Conservation (phyloP, 192 early-diverging fungal genomes). For the Allomyces arbusculus region DNA sequence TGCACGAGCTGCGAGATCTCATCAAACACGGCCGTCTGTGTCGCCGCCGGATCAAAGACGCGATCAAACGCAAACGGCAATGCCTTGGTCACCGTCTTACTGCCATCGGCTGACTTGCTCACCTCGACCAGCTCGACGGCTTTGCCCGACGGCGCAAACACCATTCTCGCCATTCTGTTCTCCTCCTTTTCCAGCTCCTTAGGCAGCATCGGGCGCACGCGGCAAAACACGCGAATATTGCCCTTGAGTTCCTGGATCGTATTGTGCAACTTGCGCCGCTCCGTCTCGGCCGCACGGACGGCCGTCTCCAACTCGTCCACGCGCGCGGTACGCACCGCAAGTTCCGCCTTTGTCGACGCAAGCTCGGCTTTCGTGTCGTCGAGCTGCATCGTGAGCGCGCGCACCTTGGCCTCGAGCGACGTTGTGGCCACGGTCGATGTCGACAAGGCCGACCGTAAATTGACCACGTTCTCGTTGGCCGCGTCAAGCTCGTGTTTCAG, state of each 20-base stretch:
- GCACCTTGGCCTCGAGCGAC: conserved; percentile 21
- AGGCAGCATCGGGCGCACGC: conserved; percentile 55
- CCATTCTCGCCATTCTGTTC: conserved; percentile 4
- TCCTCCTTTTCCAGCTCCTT: background rate
- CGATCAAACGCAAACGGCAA: conserved; percentile 70
- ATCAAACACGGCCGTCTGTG: conserved; percentile 66
- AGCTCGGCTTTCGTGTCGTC: conserved; percentile 26
- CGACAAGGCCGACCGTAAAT: conserved; percentile 22
- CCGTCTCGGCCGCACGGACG: conserved; percentile 53
- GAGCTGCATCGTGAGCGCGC: conserved; percentile 14
- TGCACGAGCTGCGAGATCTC: conserved; percentile 94
- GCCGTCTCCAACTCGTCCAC: conserved; percentile 32
- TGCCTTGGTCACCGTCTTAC: conserved; percentile 28
- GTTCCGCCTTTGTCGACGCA: conserved; percentile 7
- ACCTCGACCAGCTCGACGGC: background rate
- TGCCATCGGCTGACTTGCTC: conserved; percentile 19
- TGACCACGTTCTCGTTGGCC: conserved; percentile 10
- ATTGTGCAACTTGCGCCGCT: conserved; percentile 73
- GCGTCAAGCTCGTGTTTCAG: conserved; percentile 9
- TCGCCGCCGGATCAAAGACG: conserved; percentile 47
- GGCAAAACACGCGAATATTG: conserved; percentile 92
- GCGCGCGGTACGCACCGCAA: conserved; percentile 13
- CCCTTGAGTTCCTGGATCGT: conserved; percentile 85
- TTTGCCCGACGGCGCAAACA: background rate
- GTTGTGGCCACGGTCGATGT: conserved; percentile 20